These are phyloP conservation scores for Bisporella sp. DNA, from an alignment of 2,329 filamentous ascomycete genomes.

Conservation along the genomic window DNA sequence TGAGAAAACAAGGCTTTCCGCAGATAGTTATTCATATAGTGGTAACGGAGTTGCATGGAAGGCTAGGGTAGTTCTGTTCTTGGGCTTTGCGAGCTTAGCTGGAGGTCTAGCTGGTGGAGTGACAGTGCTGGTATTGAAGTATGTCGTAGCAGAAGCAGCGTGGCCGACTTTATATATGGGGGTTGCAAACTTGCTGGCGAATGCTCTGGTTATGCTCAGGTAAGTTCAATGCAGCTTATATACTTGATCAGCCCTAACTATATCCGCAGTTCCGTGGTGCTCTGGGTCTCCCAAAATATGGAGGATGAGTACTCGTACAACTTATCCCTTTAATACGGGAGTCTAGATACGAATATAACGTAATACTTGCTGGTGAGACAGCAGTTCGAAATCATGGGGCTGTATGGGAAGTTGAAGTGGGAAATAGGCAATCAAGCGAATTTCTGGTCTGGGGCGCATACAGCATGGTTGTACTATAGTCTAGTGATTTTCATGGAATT, in stretches of 20 bases:
- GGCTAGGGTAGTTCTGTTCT: slow-evolving; percentile 59
- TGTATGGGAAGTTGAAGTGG: too few relatives aligned
- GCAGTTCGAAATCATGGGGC: too few relatives aligned
- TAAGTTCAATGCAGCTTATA: slow-evolving; percentile 27
- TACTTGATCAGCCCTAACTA: slow-evolving; percentile 10
- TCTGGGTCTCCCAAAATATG: slow-evolving; percentile 67
- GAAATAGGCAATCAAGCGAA: too few relatives aligned
- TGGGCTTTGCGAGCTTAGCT: slow-evolving; percentile 58
- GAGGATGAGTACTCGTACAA: slow-evolving; percentile 67
- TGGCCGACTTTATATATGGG: slow-evolving; percentile 60
- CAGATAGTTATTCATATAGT: slow-evolving; percentile 56
- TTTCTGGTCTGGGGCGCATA: too few relatives aligned
- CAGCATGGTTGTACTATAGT: too few relatives aligned
- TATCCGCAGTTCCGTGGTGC: slow-evolving; percentile 47
- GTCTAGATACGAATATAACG: not conserved
- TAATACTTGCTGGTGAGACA: too few relatives aligned
- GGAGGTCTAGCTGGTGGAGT: slow-evolving; percentile 64
- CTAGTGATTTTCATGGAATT: too few relatives aligned
- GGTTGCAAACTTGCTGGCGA: slow-evolving; percentile 58
- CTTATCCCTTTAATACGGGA: slow-evolving; percentile 44
- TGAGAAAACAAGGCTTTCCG: slow-evolving; percentile 57
- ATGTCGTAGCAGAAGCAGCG: slow-evolving; percentile 46
- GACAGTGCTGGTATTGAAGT: slow-evolving; percentile 62
- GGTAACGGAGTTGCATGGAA: slow-evolving; percentile 61
- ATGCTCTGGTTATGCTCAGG: slow-evolving; percentile 55